phyloP scores from a whole-genome alignment of 2,329 filamentous ascomycete species.

The Cordyceps tenuipes region DNA sequence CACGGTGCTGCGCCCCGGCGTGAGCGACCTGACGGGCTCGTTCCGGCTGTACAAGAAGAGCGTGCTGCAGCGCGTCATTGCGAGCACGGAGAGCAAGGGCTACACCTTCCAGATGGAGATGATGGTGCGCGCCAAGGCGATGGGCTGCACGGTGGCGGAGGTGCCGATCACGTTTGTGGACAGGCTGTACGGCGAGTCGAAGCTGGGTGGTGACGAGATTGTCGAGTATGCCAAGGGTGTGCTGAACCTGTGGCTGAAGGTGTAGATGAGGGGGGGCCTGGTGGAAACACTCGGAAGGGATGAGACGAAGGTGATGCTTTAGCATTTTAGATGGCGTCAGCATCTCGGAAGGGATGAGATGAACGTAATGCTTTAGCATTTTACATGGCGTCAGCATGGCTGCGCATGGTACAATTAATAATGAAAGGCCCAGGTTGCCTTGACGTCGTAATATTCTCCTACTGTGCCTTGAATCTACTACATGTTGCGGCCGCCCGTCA shows the following conservation, averaged over 20 bases:
- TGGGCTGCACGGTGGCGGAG: conserved; percentile 90
- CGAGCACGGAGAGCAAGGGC: conserved; percentile 86
- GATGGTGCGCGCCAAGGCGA: conserved; percentile 94
- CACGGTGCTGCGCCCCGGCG: conserved; percentile 83
- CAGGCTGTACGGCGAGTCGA: conserved; percentile 88
- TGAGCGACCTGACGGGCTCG: conserved; percentile 90
- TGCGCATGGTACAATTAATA: neutral
- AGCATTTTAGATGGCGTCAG: neutral
- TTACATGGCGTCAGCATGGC: neutral
- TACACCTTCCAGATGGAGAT: conserved; percentile 99
- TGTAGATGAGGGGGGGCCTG: conserved; percentile 34
- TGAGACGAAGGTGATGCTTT: neutral
- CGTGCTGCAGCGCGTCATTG: conserved; percentile 83
- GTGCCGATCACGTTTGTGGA: conserved; percentile 97
- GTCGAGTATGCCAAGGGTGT: conserved; percentile 91
- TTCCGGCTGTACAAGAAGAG: conserved; percentile 91
- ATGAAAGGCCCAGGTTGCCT: neutral
- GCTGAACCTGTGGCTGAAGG: conserved; percentile 67
- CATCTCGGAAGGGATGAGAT: neutral
- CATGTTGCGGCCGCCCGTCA: conserved; percentile 67
- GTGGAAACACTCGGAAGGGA: neutral
- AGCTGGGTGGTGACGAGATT: conserved; percentile 91
- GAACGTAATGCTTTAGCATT: neutral
- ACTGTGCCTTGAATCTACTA: conserved; percentile 20
- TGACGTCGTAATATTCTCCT: neutral